These are phyloP conservation scores for Penicillium paxilli DNA, from an alignment of 495 filamentous ascomycete species.

Conservation along the genomic window DNA sequence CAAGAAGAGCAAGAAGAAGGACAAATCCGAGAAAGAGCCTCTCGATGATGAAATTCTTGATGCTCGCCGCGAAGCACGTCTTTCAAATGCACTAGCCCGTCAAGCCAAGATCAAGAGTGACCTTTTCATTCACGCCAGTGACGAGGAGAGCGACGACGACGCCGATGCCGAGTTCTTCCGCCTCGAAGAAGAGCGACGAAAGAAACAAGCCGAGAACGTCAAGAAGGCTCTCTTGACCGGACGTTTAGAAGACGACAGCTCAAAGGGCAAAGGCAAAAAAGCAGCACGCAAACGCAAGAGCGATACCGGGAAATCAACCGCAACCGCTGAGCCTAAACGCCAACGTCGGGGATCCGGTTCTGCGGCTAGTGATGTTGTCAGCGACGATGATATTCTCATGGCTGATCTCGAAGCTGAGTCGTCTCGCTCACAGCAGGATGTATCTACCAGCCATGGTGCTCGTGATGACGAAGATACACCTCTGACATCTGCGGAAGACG, in stretches of 20 bases:
- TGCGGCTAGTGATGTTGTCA: constrained; percentile 18
- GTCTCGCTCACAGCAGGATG: constrained; percentile 14
- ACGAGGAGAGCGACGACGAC: constrained; percentile 76
- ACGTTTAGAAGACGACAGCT: constrained; percentile 45
- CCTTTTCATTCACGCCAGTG: constrained; percentile 74
- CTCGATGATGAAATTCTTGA: constrained; percentile 53
- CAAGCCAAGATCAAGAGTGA: constrained; percentile 78
- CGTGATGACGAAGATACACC: constrained; percentile 29
- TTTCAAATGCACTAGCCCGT: constrained; percentile 61
- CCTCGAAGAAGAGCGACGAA: constrained; percentile 59
- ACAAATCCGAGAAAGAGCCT: constrained; percentile 34
- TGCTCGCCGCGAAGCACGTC: constrained; percentile 52
- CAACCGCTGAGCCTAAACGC: constrained; percentile 28
- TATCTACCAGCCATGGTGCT: constrained; percentile 20
- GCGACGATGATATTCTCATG: constrained; percentile 40
- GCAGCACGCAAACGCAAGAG: constrained; percentile 35
- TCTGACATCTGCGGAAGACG: constrained; percentile 32
- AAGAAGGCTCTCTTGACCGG: constrained; percentile 54
- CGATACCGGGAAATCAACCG: constrained; percentile 18
- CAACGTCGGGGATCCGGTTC: constrained; percentile 32
- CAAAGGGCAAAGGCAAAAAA: constrained; percentile 25
- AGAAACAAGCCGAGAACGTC: constrained; percentile 49
- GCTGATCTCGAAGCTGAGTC: constrained; percentile 26
- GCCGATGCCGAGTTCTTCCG: constrained; percentile 68
- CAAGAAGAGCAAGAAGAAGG: constrained; percentile 41